phyloP scores from a whole-genome alignment of 495 filamentous ascomycete species.

The Penicillium bialowiezense region DNA sequence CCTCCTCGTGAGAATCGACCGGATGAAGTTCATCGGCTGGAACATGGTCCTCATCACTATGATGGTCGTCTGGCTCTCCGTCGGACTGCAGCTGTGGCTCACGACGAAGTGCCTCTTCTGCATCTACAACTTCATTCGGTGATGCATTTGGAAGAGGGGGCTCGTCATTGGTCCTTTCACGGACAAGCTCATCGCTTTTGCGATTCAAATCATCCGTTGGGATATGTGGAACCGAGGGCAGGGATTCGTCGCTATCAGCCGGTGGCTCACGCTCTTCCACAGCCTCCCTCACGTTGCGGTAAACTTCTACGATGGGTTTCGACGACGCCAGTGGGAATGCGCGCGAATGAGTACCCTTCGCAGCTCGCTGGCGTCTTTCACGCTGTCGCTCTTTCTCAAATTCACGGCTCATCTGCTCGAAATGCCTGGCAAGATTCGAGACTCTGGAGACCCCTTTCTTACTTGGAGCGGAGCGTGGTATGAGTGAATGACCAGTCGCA shows the following conservation, averaged over 20 bases:
- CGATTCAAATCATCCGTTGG: slow-evolving; percentile 27
- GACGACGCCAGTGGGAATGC: slow-evolving; percentile 90
- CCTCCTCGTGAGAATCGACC: slow-evolving; percentile 60
- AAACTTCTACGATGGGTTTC: slow-evolving; percentile 93
- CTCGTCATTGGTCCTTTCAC: slow-evolving; percentile 22
- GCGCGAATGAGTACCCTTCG: slow-evolving; percentile 74
- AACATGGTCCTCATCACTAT: slow-evolving; percentile 66
- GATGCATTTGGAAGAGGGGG: slow-evolving; percentile 20
- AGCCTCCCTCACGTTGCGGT: slow-evolving; percentile 86
- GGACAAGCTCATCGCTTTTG: slow-evolving; percentile 26
- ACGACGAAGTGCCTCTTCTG: slow-evolving; percentile 45
- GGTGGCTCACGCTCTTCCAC: slow-evolving; percentile 78
- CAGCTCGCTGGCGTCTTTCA: slow-evolving; percentile 76
- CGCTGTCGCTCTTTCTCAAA: slow-evolving; percentile 92
- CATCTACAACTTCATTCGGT: slow-evolving; percentile 45
- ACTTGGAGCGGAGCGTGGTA: slow-evolving; percentile 78
- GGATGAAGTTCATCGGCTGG: slow-evolving; percentile 64
- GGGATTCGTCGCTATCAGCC: slow-evolving; percentile 57
- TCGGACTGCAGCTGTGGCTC: slow-evolving; percentile 60
- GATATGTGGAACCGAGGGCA: slow-evolving; percentile 25
- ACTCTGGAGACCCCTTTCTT: slow-evolving; percentile 71
- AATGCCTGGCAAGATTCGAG: slow-evolving; percentile 85
- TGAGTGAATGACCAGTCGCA: slow-evolving; percentile 65
- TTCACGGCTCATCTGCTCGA: slow-evolving; percentile 92
- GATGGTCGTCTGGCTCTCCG: slow-evolving; percentile 58